Evolutionary conservation across 805 yeast genomes (phyloP), one percentile per base, ranked within the genome.

Genomic region (Hemisphaericaspora nanyangensis): DNA sequence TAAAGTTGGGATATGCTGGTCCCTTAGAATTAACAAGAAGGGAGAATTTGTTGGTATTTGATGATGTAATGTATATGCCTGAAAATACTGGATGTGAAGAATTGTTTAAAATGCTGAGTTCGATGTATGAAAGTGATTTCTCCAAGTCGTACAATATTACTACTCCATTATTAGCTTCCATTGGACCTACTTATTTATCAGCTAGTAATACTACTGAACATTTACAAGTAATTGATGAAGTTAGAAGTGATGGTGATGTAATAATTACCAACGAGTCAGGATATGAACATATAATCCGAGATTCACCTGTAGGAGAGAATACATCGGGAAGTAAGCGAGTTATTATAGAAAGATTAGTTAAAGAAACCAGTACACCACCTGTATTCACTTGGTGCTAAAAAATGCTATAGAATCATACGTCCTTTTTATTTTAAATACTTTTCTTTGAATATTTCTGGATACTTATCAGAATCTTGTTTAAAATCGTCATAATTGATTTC

Each of bases 21-120:
- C 89, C 89, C 0, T 58, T 82, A 39, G 88, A 82, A 44, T 60
- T 83, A 10, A 81, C 80, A 1, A 63, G 85, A 43, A 57, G 82
- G 35, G 74, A 79, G 8, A 65, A 81, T 34, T 63, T 80, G 22
- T 51, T 77, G 39, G 76, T 82, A 0, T 68, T 76, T 63, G 88
- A 83, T 52, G 82, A 80, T 31, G 66, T 68, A 15, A 73, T 79
- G 77, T 75, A 72, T 37, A 73, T 80, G 2, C 85, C 88, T 0
- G 45, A 45, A 5, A 24, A 33, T 12, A 16, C 24, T 6, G 51
- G 50, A 5, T 38, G 49, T 33, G 55, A 66, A 3, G 42, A 40
- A 18, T 10, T 31, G 12, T 30, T 36, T 10, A 22, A 34, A 17
- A 38, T 38, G 42, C 38, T 27, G 19, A 15, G 32, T 4, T 18